phyloP scores from a whole-genome alignment of 768 basidiomycete genomes.

The Podaxis sp. region DNA sequence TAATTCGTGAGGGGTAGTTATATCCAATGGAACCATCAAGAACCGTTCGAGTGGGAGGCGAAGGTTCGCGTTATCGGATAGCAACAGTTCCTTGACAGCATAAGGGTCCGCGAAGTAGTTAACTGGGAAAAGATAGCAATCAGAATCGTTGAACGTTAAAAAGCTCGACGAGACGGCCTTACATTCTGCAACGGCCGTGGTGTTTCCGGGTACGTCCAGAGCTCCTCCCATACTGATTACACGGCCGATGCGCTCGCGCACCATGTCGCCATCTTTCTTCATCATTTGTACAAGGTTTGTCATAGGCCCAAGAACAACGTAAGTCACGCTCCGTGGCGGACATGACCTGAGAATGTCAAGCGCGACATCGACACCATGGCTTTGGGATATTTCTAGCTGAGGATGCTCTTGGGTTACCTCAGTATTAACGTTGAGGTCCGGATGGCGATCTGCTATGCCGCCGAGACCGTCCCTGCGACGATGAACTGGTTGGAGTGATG shows the following conservation, averaged over 20 bases:
- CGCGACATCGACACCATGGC: conserved; percentile 52
- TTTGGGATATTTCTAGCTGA: conserved; percentile 46
- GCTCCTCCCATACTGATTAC: conserved; percentile 94
- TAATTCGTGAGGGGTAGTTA: conserved; percentile 79
- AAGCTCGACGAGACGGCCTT: conserved; percentile 27
- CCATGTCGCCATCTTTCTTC: conserved; percentile 48
- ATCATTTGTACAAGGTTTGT: conserved; percentile 78
- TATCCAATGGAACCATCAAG: conserved; percentile 74
- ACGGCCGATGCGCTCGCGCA: conserved; percentile 64
- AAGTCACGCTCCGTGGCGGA: conserved; percentile 59
- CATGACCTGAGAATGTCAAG: conserved; percentile 52
- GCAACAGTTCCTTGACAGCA: conserved; percentile 71
- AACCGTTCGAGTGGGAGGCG: conserved; percentile 67
- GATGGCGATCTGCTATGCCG: conserved; percentile 59
- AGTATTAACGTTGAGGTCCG: conserved; percentile 51
- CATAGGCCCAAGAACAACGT: conserved; percentile 73
- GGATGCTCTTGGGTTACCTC: conserved; percentile 29
- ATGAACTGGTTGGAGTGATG: not conserved
- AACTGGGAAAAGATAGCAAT: conserved; percentile 42
- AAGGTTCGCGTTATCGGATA: conserved; percentile 34
- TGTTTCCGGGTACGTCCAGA: conserved; percentile 89
- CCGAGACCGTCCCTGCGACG: conserved; percentile 65
- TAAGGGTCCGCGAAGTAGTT: conserved; percentile 88
- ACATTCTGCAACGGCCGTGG: conserved; percentile 83
- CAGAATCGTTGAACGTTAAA: not conserved